Evolutionary conservation across 2,329 filamentous ascomycete genomes (phyloP).

Genomic region (Curvularia hawaiiensis): DNA sequence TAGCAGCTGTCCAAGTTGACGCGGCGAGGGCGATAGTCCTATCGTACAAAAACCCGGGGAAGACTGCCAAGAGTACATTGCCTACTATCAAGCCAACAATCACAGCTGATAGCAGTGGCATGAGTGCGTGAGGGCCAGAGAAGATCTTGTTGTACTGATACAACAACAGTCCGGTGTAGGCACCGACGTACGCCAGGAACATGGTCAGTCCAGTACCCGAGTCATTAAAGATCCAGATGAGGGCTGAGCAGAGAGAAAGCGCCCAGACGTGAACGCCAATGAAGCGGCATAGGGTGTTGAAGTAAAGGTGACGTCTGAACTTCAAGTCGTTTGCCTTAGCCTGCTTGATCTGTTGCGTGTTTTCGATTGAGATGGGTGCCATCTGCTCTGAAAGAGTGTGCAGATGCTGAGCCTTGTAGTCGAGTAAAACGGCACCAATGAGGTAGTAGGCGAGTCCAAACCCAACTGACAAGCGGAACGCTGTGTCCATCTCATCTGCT

Average conservation of each 20-base stretch:
- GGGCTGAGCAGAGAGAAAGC: constrained; percentile 54
- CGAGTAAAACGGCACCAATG: constrained; percentile 61
- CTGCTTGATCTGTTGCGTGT: constrained; percentile 50
- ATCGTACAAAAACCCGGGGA: constrained; percentile 51
- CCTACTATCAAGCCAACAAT: constrained; percentile 55
- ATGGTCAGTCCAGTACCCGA: constrained; percentile 52
- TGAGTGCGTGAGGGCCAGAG: constrained; percentile 55
- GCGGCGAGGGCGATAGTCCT: constrained; percentile 56
- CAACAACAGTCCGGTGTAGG: constrained; percentile 59
- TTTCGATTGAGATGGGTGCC: constrained; percentile 49
- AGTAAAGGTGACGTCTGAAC: constrained; percentile 57
- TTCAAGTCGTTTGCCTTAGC: constrained; percentile 53
- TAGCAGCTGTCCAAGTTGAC: constrained; percentile 58
- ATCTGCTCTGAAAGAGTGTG: constrained; percentile 53
- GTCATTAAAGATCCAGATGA: constrained; percentile 60
- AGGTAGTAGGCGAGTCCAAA: constrained; percentile 64
- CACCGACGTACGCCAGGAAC: constrained; percentile 56
- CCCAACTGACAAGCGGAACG: constrained; percentile 55
- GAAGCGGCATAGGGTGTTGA: constrained; percentile 56
- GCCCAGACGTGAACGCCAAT: constrained; percentile 60
- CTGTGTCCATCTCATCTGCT: constrained; percentile 29
- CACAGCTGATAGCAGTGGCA: constrained; percentile 54
- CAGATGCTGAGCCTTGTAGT: constrained; percentile 60
- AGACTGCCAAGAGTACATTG: constrained; percentile 49
- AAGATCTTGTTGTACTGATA: constrained; percentile 59